phyloP scores from a whole-genome alignment of 1,139 yeast genomes.

The Pichia sp. region DNA sequence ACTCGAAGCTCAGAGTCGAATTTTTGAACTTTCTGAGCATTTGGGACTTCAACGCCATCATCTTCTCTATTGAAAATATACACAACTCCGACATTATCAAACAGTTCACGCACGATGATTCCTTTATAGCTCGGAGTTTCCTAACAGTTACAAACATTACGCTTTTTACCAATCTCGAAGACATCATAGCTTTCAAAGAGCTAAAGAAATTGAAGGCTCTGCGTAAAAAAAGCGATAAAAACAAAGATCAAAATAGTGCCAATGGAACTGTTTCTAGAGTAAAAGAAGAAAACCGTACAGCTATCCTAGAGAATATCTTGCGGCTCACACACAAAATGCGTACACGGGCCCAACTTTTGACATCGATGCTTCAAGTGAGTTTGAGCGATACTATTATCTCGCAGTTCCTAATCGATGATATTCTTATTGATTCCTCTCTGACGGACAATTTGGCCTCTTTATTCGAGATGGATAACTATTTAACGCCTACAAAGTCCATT shows the following conservation, averaged over 20 bases:
- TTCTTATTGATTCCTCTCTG: slow-evolving; percentile 25
- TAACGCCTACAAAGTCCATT: slow-evolving; percentile 19
- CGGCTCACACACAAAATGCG: slow-evolving; percentile 23
- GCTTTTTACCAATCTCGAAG: slow-evolving; percentile 15
- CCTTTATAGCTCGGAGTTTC: slow-evolving; percentile 19
- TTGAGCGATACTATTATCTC: slow-evolving; percentile 17
- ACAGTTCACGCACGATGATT: slow-evolving; percentile 13
- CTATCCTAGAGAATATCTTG: slow-evolving; percentile 12
- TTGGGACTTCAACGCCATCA: slow-evolving; percentile 12
- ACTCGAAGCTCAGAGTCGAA: slow-evolving; percentile 15
- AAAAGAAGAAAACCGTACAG: neutral
- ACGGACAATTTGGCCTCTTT: slow-evolving; percentile 24
- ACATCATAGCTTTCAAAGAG: slow-evolving; percentile 7
- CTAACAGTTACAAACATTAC: slow-evolving; percentile 18
- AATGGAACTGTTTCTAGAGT: neutral
- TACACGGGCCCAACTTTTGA: slow-evolving; percentile 24
- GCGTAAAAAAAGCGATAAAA: neutral
- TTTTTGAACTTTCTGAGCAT: slow-evolving; percentile 19
- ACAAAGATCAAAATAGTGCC: neutral
- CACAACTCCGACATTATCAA: slow-evolving; percentile 13
- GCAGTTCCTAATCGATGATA: slow-evolving; percentile 24
- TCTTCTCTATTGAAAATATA: slow-evolving; percentile 12
- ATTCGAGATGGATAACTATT: slow-evolving; percentile 16
- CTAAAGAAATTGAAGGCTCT: neutral
- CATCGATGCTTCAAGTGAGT: slow-evolving; percentile 17